Evolutionary conservation across 2,329 filamentous ascomycete genomes (phyloP).

Genomic region (Sclerotinia minor): DNA sequence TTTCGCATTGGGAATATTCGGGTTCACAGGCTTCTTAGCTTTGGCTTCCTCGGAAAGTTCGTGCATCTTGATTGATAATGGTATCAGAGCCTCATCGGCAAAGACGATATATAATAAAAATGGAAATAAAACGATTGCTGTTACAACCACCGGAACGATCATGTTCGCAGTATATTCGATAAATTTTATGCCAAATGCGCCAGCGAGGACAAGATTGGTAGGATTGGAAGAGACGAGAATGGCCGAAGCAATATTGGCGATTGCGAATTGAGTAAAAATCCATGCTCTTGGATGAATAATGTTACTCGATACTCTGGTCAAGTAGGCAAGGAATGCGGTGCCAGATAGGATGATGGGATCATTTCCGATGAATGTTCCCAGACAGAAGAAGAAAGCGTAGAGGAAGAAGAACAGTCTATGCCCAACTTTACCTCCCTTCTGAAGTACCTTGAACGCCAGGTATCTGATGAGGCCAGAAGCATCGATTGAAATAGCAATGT

Average conservation of each 20-base stretch:
- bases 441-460: constrained; percentile 68
- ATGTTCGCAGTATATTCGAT: constrained; percentile 76
- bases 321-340: constrained; percentile 73
- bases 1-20: constrained; percentile 67
- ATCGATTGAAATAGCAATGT: constrained; percentile 76
- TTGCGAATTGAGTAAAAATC: constrained; percentile 70
- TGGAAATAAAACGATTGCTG: constrained; percentile 66
- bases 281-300: constrained; percentile 70
- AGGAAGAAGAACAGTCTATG: constrained; percentile 71
- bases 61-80: constrained; percentile 66
- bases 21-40: constrained; percentile 62
- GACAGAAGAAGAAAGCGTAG: constrained; percentile 68
- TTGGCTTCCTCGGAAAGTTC: constrained; percentile 60
- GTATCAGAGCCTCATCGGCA: constrained; percentile 62
- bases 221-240: constrained; percentile 78
- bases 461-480: constrained; percentile 72
- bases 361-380: constrained; percentile 71
- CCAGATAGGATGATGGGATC: constrained; percentile 75
- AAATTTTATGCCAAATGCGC: constrained; percentile 71
- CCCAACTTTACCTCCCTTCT: constrained; percentile 66
- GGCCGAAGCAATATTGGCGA: constrained; percentile 73
- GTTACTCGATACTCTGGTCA: constrained; percentile 73
- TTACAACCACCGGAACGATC: constrained; percentile 70
- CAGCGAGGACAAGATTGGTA: constrained; percentile 72
- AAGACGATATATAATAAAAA: constrained; percentile 71